Percentiles rank a stretch among this genome's conserved stretches.
These are phyloP conservation scores for Starmera stellimalicola DNA, from an alignment of 1,139 yeast species.

Conservation along the genomic window DNA sequence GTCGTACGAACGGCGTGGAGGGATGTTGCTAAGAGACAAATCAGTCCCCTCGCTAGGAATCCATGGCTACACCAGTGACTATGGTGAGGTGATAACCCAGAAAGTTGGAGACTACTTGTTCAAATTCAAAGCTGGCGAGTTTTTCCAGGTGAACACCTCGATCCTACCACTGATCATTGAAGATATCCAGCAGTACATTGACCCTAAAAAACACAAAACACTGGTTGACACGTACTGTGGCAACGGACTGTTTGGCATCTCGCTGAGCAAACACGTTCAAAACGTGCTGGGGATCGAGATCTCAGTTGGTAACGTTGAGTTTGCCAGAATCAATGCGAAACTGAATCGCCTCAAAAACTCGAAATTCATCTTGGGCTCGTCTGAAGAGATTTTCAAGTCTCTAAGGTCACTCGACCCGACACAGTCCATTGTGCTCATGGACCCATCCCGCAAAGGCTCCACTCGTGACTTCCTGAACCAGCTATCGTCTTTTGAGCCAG, in stretches of 20 bases:
- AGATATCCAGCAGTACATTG: conserved; percentile 52
- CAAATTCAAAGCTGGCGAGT: conserved; percentile 74
- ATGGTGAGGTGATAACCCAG: conserved; percentile 61
- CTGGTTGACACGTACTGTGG: conserved; percentile 89
- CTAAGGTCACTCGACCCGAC: conserved; percentile 28
- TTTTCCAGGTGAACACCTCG: conserved; percentile 80
- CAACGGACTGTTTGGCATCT: conserved; percentile 71
- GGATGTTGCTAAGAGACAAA: conserved; percentile 63
- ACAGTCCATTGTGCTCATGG: conserved; percentile 74
- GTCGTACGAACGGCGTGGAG: conserved; percentile 60
- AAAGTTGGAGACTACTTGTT: conserved; percentile 45
- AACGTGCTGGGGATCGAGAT: conserved; percentile 78
- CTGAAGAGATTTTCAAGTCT: conserved; percentile 63
- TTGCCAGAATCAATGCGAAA: conserved; percentile 63
- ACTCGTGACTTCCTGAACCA: conserved; percentile 68
- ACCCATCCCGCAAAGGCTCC: conserved; percentile 87
- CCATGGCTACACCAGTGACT: conserved; percentile 34
- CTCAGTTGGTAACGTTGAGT: conserved; percentile 66
- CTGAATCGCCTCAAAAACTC: conserved; percentile 55
- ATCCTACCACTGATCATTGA: conserved; percentile 60
- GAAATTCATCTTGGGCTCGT: conserved; percentile 66
- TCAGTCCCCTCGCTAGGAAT: conserved; percentile 23
- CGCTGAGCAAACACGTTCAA: conserved; percentile 57
- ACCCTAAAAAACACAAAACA: conserved; percentile 35
- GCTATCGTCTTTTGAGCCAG: conserved; percentile 60